Evolutionary conservation across 306 rosid genomes (phyloP).

Genomic region (Hippophae rhamnoides): DNA sequence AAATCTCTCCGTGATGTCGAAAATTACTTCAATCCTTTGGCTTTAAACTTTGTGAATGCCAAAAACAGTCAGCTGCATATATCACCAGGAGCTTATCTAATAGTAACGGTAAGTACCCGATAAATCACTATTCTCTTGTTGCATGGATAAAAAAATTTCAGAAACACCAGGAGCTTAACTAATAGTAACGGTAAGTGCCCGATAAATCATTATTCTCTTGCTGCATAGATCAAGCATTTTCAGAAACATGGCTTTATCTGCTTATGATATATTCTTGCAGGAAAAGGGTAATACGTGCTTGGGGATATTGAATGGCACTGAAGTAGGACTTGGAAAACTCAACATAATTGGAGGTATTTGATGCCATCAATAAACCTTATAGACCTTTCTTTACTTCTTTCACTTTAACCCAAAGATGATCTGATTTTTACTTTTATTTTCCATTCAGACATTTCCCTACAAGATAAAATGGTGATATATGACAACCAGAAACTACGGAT

Average conservation of each 20-base stretch:
- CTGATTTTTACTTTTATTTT: slow-evolving; percentile 1
- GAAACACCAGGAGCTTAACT: slow-evolving; percentile 32
- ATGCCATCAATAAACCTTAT: not conserved
- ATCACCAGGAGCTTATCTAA: slow-evolving; percentile 43
- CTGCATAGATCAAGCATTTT: too few species aligned
- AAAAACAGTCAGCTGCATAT: slow-evolving; percentile 25
- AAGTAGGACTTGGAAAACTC: slow-evolving; percentile 26
- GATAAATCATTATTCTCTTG: too few species aligned
- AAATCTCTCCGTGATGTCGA: slow-evolving; percentile 27
- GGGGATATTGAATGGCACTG: slow-evolving; percentile 45
- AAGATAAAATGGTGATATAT: slow-evolving; percentile 45
- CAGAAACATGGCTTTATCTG: not conserved
- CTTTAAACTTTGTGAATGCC: slow-evolving; percentile 29
- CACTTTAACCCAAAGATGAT: not conserved
- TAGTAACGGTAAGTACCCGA: slow-evolving; percentile 4
- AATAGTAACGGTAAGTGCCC: slow-evolving; percentile 9
- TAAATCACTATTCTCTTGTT: too few species aligned
- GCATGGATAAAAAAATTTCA: too few species aligned
- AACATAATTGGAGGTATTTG: slow-evolving; percentile 52
- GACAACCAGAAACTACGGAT: slow-evolving; percentile 47
- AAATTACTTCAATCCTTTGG: slow-evolving; percentile 32
- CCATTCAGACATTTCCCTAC: slow-evolving; percentile 39
- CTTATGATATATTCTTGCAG: slow-evolving; percentile 24
- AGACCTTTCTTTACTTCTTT: not conserved
- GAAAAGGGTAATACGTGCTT: slow-evolving; percentile 37